phyloP scores from a whole-genome alignment of 371 early-diverging fungal species.

The Mucor racemosus region DNA sequence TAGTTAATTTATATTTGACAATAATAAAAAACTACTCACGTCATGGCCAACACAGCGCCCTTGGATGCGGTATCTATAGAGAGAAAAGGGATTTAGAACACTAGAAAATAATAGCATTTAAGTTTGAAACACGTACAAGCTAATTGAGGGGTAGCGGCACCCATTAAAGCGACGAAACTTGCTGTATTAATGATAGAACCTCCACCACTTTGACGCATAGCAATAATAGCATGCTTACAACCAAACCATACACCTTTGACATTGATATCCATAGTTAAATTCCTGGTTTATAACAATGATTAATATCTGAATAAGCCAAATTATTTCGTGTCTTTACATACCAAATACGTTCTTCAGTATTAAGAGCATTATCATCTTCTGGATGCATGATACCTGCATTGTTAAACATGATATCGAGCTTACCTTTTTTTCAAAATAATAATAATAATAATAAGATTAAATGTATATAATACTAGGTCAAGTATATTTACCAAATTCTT shows the following conservation, averaged over 20 bases:
- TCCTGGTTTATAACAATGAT: conserved; percentile 18
- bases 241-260: conserved; percentile 95
- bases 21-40: conserved; percentile 40
- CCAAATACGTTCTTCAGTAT: conserved; percentile 81
- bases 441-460: no score
- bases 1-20: no score
- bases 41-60: conserved; percentile 89
- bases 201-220: conserved; percentile 74
- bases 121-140: conserved; percentile 63
- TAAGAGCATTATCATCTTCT: conserved; percentile 80
- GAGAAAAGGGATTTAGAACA: background rate
- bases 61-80: conserved; percentile 83
- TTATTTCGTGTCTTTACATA: conserved; percentile 19
- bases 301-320: conserved; percentile 26
- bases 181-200: conserved; percentile 91
- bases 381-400: conserved; percentile 94
- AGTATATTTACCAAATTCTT: conserved; percentile 62
- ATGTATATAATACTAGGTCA: no score
- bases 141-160: conserved; percentile 90
- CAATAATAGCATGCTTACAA: conserved; percentile 82
- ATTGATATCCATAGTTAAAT: conserved; percentile 81
- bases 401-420: conserved; percentile 84
- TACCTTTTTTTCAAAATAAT: conserved; percentile 41
- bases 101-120: background rate
- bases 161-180: conserved; percentile 82